phyloP scores from a whole-genome alignment of 2,329 filamentous ascomycete genomes.

The Pseudonectria buxi region DNA sequence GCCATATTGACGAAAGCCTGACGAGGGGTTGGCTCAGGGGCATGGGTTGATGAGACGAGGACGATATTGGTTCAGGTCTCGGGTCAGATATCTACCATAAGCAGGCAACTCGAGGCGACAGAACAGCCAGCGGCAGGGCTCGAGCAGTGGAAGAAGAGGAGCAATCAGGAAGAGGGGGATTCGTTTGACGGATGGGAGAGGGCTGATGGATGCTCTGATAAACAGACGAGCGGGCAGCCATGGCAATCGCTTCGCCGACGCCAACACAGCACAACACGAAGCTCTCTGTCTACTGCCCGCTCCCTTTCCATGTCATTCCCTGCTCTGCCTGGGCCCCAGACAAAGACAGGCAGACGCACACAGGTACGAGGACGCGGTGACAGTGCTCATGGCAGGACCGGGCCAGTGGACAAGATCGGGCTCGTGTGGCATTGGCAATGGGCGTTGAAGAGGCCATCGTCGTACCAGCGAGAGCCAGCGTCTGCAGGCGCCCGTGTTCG shows the following conservation, averaged over 20 bases:
- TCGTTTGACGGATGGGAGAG: constrained; percentile 4
- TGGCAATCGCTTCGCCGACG: too few relatives aligned
- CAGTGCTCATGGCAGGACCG: constrained; percentile 16
- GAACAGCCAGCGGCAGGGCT: not conserved
- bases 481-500: constrained; percentile 27
- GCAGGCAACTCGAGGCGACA: constrained; percentile 15
- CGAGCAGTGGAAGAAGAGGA: not conserved
- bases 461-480: constrained; percentile 3
- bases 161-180: constrained; percentile 5
- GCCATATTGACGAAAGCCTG: constrained; percentile 4
- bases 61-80: constrained; percentile 14
- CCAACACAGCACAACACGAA: too few relatives aligned
- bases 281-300: too few relatives aligned
- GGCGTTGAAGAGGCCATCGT: constrained; percentile 15
- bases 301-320: too few relatives aligned
- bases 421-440: constrained; percentile 13
- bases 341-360: constrained; percentile 3
- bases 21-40: constrained; percentile 2
- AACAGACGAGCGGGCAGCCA: too few relatives aligned
- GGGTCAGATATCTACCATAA: constrained; percentile 9
- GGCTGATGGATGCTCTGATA: constrained; percentile 1
- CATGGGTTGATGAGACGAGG: constrained; percentile 4
- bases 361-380: constrained; percentile 11
- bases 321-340: too few relatives aligned
- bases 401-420: constrained; percentile 18